A percentile compares a stretch with the other conserved stretches of the same genome.
Conservation (phyloP, 2,329 filamentous ascomycete species). For the Penicillium sp. region DNA sequence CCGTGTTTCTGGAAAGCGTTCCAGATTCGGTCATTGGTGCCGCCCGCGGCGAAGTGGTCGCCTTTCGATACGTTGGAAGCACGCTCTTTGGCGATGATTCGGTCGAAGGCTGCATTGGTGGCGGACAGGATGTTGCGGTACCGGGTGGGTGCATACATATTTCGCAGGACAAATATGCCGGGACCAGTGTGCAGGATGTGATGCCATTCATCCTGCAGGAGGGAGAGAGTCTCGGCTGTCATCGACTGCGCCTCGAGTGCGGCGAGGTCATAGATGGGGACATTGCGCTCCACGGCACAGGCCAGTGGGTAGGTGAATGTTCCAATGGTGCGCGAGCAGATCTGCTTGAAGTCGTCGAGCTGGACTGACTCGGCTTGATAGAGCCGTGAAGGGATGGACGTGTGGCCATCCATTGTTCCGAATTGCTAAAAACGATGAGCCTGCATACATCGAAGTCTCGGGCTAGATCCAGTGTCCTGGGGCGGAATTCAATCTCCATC, state of each 20-base stretch:
- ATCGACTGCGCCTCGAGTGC: conserved; percentile 31
- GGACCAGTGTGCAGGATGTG: conserved; percentile 57
- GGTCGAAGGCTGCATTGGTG: conserved; percentile 49
- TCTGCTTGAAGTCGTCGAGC: conserved; percentile 44
- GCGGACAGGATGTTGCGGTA: conserved; percentile 40
- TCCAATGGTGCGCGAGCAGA: conserved; percentile 44
- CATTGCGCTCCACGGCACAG: conserved; percentile 46
- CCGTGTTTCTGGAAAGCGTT: conserved; percentile 65
- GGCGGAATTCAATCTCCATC: conserved; percentile 21
- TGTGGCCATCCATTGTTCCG: conserved; percentile 7
- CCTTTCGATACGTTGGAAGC: conserved; percentile 43
- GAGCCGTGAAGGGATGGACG: conserved; percentile 20
- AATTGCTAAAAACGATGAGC: background rate
- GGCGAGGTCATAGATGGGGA: conserved; percentile 56
- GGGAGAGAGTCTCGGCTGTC: conserved; percentile 28
- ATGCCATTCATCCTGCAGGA: conserved; percentile 61
- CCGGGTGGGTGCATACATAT: conserved; percentile 47
- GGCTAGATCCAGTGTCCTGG: conserved; percentile 6
- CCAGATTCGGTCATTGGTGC: conserved; percentile 62
- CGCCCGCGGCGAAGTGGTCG: conserved; percentile 60
- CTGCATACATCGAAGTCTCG: no score
- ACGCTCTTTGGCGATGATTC: conserved; percentile 50
- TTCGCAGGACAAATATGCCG: conserved; percentile 58
- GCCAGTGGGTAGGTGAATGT: conserved; percentile 50
- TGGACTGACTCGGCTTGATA: conserved; percentile 18